Percentiles rank a stretch among this genome's conserved stretches.
Conservation (phyloP, 495 filamentous ascomycete genomes). For the Podospora appendiculata region DNA sequence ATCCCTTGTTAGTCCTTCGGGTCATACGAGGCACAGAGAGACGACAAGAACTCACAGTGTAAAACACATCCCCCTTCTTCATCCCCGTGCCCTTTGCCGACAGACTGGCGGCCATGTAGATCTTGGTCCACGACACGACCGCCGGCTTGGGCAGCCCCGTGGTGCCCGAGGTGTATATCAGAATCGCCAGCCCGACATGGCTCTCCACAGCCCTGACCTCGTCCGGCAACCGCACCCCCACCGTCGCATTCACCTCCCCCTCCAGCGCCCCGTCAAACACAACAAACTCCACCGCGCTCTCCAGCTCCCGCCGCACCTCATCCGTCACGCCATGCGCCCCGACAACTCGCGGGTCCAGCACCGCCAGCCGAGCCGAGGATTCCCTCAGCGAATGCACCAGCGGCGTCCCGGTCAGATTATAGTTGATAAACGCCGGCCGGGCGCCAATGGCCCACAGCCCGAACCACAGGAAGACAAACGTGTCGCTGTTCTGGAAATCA, state of each 20-base stretch:
- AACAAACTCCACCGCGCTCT: constrained; percentile 44
- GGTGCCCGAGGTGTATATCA: constrained; percentile 84
- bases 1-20: too few species aligned
- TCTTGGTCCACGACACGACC: constrained; percentile 70
- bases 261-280: constrained; percentile 53
- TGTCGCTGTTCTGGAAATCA: constrained; percentile 63
- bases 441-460: constrained; percentile 38
- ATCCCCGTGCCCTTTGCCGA: constrained; percentile 47
- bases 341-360: constrained; percentile 57
- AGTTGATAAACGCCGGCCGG: constrained; percentile 50
- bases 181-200: constrained; percentile 55
- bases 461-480: constrained; percentile 46
- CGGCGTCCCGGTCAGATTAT: constrained; percentile 27
- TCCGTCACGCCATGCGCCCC: constrained; percentile 31
- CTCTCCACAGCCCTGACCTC: constrained; percentile 43
- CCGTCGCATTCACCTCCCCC: constrained; percentile 42
- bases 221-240: constrained; percentile 53
- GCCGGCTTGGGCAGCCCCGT: constrained; percentile 91
- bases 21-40: neutral
- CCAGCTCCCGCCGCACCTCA: constrained; percentile 27
- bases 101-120: constrained; percentile 45
- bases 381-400: constrained; percentile 53
- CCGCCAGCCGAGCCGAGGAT: constrained; percentile 72
- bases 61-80: constrained; percentile 57
- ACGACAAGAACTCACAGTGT: constrained; percentile 50